Evolutionary conservation across 352 stramenopile genomes (phyloP).

Genomic region (Phytopythium helicoides): DNA sequence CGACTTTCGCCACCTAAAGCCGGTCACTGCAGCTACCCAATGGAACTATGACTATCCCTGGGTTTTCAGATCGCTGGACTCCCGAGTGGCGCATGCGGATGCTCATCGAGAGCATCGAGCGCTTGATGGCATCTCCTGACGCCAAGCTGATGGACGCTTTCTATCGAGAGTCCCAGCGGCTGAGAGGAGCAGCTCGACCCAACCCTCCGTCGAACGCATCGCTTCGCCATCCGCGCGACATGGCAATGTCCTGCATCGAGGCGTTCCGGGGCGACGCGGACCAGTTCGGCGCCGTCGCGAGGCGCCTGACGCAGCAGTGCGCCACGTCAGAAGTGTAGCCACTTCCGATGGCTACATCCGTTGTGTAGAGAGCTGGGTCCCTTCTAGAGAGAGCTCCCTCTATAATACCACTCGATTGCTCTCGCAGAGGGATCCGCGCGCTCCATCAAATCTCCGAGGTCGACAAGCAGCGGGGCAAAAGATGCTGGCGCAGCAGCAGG

Average conservation of each 20-base stretch:
- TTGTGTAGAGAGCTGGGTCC: slow-evolving; percentile 17
- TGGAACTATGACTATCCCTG: slow-evolving; percentile 41
- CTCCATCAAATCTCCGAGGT: neutral
- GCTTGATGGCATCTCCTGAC: slow-evolving; percentile 33
- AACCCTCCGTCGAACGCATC: slow-evolving; percentile 8
- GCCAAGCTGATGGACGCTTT: slow-evolving; percentile 44
- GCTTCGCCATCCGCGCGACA: slow-evolving; percentile 47
- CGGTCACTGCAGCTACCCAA: slow-evolving; percentile 39
- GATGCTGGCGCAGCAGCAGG: slow-evolving; percentile 79
- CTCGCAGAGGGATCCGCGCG: slow-evolving; percentile 4
- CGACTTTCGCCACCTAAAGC: neutral
- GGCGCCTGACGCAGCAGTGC: slow-evolving; percentile 31
- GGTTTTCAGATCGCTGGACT: slow-evolving; percentile 42
- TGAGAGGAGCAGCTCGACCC: slow-evolving; percentile 7
- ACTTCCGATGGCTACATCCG: slow-evolving; percentile 5
- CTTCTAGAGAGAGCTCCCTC: too few species aligned
- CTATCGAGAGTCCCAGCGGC: slow-evolving; percentile 31
- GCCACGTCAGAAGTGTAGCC: slow-evolving; percentile 8
- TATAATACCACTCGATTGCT: slow-evolving; percentile 17
- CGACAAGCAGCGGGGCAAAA: slow-evolving; percentile 3
- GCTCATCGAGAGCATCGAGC: slow-evolving; percentile 43
- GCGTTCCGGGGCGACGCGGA: slow-evolving; percentile 30
- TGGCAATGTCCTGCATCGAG: slow-evolving; percentile 53
- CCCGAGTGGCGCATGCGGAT: slow-evolving; percentile 53
- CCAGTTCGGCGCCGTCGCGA: slow-evolving; percentile 30